Percentiles rank a stretch among this genome's conserved stretches.
Evolutionary conservation across 2,329 filamentous ascomycete genomes (phyloP).

Genomic region (Fusarium sp.): DNA sequence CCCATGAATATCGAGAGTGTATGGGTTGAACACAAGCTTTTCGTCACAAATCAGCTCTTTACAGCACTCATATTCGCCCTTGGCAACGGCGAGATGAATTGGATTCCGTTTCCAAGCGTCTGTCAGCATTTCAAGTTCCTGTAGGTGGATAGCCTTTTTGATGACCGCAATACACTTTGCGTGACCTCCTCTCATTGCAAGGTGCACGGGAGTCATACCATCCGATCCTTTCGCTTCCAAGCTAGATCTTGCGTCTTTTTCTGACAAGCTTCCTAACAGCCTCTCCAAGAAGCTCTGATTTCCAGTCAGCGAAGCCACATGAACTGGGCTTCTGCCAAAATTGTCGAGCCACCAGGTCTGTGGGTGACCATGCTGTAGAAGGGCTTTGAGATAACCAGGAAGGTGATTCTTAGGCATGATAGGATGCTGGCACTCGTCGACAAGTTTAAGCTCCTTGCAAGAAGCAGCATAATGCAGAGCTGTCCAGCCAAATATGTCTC

Average conservation of each 20-base stretch:
- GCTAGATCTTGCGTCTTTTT: neutral
- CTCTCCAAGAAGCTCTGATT: accelerated
- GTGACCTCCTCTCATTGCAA: neutral
- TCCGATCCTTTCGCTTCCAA: neutral
- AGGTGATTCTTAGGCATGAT: no score
- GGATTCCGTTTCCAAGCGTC: neutral
- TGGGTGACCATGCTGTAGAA: neutral
- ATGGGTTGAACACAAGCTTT: neutral
- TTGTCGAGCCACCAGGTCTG: neutral
- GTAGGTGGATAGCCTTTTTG: neutral
- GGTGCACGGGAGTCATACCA: neutral
- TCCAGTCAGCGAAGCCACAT: neutral
- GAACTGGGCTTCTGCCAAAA: neutral
- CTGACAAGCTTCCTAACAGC: accelerated
- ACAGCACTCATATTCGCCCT: neutral
- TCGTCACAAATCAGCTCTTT: neutral
- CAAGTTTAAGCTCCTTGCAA: accelerated
- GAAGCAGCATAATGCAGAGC: neutral
- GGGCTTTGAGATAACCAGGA: neutral
- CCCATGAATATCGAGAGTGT: neutral
- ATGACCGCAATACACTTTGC: neutral
- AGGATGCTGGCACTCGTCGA: neutral
- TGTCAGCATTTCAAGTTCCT: neutral
- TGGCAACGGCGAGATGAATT: neutral
- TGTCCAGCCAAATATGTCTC: neutral